Percentiles rank a stretch among this genome's conserved stretches.
These are phyloP conservation scores for Phyllosticta ampelicida DNA, from an alignment of 2,329 filamentous ascomycete species.

Conservation along the genomic window DNA sequence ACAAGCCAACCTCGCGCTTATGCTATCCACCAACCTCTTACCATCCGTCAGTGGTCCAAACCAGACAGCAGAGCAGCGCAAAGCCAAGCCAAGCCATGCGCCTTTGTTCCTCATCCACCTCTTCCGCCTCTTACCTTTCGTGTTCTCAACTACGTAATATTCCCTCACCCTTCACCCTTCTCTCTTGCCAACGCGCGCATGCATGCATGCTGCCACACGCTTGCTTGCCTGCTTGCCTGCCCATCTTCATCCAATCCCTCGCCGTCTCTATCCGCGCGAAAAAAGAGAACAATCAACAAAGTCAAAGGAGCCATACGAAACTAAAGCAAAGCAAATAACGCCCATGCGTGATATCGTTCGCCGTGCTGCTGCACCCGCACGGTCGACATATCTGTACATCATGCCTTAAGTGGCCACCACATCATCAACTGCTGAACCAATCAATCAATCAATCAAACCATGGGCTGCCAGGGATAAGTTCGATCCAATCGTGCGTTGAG, in stretches of 20 bases:
- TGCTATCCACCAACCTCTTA: neutral
- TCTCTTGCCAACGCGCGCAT: neutral
- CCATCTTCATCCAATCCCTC: neutral
- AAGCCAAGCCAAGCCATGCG: neutral
- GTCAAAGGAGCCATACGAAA: neutral
- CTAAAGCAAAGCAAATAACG: neutral
- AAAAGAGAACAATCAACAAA: neutral
- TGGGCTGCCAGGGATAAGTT: neutral
- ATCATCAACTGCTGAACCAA: constrained; percentile 86
- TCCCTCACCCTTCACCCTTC: neutral
- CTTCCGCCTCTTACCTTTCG: neutral
- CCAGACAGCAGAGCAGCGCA: neutral
- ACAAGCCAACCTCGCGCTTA: neutral
- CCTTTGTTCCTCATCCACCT: neutral
- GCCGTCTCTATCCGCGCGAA: neutral
- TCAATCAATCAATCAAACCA: constrained; percentile 25
- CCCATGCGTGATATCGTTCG: neutral
- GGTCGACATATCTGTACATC: constrained; percentile 42
- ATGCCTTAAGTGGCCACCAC: constrained; percentile 62
- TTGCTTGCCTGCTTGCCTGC: neutral
- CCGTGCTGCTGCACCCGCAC: neutral
- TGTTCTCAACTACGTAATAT: neutral
- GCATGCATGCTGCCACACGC: neutral
- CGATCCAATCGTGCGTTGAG: neutral
- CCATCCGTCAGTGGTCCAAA: neutral